Conservation (phyloP, 345 rosid genomes). For the Salix dunnii region DNA sequence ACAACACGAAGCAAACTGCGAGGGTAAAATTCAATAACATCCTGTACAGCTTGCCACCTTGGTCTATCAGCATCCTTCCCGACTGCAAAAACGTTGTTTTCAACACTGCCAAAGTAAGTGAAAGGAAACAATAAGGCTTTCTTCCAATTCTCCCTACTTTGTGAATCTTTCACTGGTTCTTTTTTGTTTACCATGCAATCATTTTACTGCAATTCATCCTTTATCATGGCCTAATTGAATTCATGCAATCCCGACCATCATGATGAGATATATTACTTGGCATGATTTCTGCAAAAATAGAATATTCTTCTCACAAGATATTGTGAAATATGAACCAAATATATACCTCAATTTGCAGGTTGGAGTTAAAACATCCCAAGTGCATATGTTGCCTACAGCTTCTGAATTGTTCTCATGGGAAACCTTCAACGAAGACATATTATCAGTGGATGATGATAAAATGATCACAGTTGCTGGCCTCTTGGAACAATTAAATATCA, state of each 20-base stretch:
- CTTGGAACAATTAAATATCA: constrained; percentile 30
- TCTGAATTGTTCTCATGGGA: constrained; percentile 20
- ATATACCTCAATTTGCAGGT: constrained; percentile 11
- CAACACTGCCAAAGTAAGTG: constrained; percentile 28
- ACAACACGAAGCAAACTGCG: constrained; percentile 11
- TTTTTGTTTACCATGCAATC: too few relatives aligned
- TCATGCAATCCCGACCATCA: too few relatives aligned
- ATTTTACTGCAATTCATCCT: too few relatives aligned
- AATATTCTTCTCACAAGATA: neutral
- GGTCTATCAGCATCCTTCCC: constrained; percentile 34
- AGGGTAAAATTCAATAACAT: constrained; percentile 20
- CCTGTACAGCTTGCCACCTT: constrained; percentile 26
- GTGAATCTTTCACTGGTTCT: too few relatives aligned
- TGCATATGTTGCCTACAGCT: constrained; percentile 23
- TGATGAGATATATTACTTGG: neutral
- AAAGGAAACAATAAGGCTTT: neutral
- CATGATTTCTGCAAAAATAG: neutral
- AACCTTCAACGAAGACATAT: constrained; percentile 21
- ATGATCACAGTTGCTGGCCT: constrained; percentile 18
- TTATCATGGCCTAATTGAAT: too few relatives aligned
- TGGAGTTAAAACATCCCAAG: constrained; percentile 17
- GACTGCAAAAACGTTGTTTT: constrained; percentile 30
- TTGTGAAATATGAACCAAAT: neutral
- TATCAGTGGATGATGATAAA: constrained; percentile 22
- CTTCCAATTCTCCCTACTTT: too few relatives aligned